phyloP scores from a whole-genome alignment of 257 asterid species.

The Craterostigma plantagineum region DNA sequence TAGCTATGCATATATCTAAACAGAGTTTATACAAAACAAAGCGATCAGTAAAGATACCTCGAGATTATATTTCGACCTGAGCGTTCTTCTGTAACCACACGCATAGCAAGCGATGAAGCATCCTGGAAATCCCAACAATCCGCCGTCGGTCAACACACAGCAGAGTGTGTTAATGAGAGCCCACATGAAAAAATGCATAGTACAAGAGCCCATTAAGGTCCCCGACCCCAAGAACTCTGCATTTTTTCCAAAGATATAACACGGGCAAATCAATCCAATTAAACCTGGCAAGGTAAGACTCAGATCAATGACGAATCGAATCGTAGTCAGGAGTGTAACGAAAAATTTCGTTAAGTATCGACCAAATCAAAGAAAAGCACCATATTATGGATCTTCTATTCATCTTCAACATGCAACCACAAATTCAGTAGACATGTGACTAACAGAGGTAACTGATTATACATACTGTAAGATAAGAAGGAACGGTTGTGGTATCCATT shows the following conservation, averaged over 20 bases:
- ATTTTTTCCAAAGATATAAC: conserved; percentile 77
- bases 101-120: conserved; percentile 85
- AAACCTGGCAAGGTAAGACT: conserved; percentile 29
- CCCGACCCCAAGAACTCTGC: conserved; percentile 41
- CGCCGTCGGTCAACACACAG: conserved; percentile 68
- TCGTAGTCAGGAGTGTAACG: conserved; percentile 2
- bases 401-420: no score
- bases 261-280: conserved; percentile 66
- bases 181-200: conserved; percentile 61
- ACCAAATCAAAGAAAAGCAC: not conserved
- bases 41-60: conserved; percentile 46
- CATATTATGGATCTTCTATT: not conserved
- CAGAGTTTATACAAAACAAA: not conserved
- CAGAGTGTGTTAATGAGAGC: conserved; percentile 52
- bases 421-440: no score
- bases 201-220: conserved; percentile 48
- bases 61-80: conserved; percentile 70
- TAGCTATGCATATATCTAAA: not conserved
- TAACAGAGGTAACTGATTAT: no score
- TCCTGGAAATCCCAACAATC: conserved; percentile 71
- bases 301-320: conserved; percentile 1
- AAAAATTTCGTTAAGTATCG: not conserved
- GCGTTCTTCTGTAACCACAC: conserved; percentile 61
- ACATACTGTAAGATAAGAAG: not conserved
- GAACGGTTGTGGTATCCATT: conserved; percentile 9